phyloP scores from a whole-genome alignment of 495 filamentous ascomycete genomes.

The Parachaetomium inaequale region DNA sequence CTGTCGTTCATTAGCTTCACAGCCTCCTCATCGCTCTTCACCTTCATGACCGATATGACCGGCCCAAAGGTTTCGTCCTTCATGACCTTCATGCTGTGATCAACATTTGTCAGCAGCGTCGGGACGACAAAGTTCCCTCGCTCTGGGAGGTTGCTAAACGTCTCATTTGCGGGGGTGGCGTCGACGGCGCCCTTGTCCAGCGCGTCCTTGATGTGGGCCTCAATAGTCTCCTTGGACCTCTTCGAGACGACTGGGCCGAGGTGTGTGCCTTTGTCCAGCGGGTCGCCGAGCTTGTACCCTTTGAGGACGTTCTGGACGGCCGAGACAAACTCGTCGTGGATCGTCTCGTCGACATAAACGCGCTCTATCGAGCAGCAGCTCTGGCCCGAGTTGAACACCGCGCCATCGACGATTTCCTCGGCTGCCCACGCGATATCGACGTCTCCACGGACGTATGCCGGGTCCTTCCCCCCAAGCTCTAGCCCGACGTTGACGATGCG shows the following conservation, averaged over 20 bases:
- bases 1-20: conserved; percentile 89
- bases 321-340: conserved; percentile 76
- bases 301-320: conserved; percentile 77
- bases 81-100: conserved; percentile 87
- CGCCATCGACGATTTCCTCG: conserved; percentile 88
- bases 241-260: conserved; percentile 87
- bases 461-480: conserved; percentile 90
- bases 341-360: conserved; percentile 81
- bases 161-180: conserved; percentile 74
- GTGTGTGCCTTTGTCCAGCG: conserved; percentile 70
- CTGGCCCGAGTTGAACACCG: conserved; percentile 95
- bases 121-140: conserved; percentile 85
- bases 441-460: conserved; percentile 81
- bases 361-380: conserved; percentile 93
- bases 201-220: conserved; percentile 78
- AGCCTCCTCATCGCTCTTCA: conserved; percentile 77
- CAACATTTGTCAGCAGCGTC: conserved; percentile 75
- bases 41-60: conserved; percentile 90
- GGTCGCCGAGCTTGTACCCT: conserved; percentile 86
- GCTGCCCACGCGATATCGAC: conserved; percentile 87
- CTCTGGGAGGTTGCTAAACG: conserved; percentile 62
- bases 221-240: conserved; percentile 68
- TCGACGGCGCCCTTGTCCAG: conserved; percentile 77
- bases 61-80: conserved; percentile 95
- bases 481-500: conserved; percentile 78